Evolutionary conservation across 768 basidiomycete genomes (phyloP).

Genomic region (Mycena alexandri): DNA sequence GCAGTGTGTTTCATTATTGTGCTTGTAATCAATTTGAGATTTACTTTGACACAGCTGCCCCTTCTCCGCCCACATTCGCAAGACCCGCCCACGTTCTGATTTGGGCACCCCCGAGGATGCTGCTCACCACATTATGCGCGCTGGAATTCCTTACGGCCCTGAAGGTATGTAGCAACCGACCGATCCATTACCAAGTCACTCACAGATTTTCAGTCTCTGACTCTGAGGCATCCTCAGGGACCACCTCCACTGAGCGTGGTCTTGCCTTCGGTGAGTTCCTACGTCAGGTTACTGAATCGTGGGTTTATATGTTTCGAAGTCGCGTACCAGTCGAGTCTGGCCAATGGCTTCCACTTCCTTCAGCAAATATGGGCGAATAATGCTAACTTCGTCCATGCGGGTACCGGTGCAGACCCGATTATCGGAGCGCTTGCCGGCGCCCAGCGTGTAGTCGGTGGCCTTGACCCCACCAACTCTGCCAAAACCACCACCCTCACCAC

Average conservation of each 20-base stretch:
- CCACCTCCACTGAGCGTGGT: constrained; percentile 21
- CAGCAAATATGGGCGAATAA: constrained; percentile 36
- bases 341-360: constrained; percentile 34
- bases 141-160: constrained; percentile 52
- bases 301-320: constrained; percentile 10
- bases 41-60: not conserved
- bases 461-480: constrained; percentile 30
- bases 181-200: too few relatives aligned
- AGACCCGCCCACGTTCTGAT: constrained; percentile 45
- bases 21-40: too few relatives aligned
- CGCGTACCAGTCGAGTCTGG: constrained; percentile 36
- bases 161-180: constrained; percentile 19
- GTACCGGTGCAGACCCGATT: constrained; percentile 18
- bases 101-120: constrained; percentile 32
- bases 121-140: constrained; percentile 45
- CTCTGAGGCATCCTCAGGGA: constrained; percentile 4
- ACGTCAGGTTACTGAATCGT: not conserved
- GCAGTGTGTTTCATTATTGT: not conserved
- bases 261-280: constrained; percentile 28
- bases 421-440: constrained; percentile 19
- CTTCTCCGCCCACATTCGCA: constrained; percentile 30
- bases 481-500: constrained; percentile 17
- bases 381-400: constrained; percentile 19
- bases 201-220: constrained; percentile 3
- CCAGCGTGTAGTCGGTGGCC: constrained; percentile 19